Base-by-base conservation (phyloP, 306 rosid species). In the Lablab purpureus region DNA sequence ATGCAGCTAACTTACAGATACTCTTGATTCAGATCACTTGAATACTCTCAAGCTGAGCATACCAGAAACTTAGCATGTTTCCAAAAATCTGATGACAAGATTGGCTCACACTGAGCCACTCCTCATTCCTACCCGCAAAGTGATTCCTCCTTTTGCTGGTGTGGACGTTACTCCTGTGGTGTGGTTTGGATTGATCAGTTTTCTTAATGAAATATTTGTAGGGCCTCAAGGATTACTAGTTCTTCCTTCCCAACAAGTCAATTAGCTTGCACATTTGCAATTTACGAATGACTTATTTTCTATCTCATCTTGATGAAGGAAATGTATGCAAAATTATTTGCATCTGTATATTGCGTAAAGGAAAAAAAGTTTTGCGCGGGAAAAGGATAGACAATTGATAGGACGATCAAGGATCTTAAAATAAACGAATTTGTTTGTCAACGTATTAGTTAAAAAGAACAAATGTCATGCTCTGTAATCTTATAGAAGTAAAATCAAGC, bases 141-240 rank as follows among this genome's bases (percentile, higher is more conserved):
- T 93, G 84, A 95, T 95, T 70, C 97, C 97, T 27, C 99, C 97
- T 58, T 89, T 91, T 27, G 98, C 89, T 18, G 99, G 98, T 54
- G 97, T 95, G 70, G 99, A 92, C 19, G 98, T 91, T 18, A 88
- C 96, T 25, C 99, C 97, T 15, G 98, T 93, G 52, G 99, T 93
- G 65, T 93, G 97, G 99, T 95, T 95, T 56, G 99, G 97, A 71
- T 83, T 95, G 76, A 14, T 91, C 19, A 91, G 98, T 84, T 95
- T 93, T 84, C 94, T 95, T 32, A 95, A 87, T 73, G 98, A 95
- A 81, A 95, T 95, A 77, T 89, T 93, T 41, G 93, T 95, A 5
- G 97, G 99, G 30, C 99, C 98, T 15, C 98, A 95, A 79, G 97
- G 98, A 28, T 86, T 95, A 12, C 93, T 95, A 14, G 99, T 93